These are phyloP conservation scores for Guyanaporus albipodus DNA, from an alignment of 768 basidiomycete genomes.

Conservation along the genomic window DNA sequence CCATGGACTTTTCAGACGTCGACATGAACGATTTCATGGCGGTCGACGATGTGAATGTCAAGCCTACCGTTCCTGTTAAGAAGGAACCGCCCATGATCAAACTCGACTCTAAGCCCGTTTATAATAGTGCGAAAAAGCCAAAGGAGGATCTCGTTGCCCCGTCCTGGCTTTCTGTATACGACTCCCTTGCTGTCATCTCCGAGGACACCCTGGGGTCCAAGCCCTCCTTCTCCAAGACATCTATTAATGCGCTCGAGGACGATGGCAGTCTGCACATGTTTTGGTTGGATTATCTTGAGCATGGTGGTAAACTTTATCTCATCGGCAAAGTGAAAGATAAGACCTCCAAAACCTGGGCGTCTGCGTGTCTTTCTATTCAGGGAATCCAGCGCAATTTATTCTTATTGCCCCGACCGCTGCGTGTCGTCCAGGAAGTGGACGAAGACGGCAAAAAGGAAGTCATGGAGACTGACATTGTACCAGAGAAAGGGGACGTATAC, in stretches of 20 bases:
- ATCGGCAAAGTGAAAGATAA: constrained; percentile 90
- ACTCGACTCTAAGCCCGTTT: constrained; percentile 15
- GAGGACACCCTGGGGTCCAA: constrained; percentile 55
- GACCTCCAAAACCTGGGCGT: constrained; percentile 59
- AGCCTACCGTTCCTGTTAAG: constrained; percentile 34
- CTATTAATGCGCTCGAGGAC: constrained; percentile 63
- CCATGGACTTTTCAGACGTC: constrained; percentile 52
- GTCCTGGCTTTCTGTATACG: constrained; percentile 72
- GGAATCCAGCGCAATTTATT: constrained; percentile 89
- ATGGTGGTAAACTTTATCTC: constrained; percentile 80
- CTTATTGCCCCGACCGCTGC: constrained; percentile 71
- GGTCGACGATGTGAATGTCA: constrained; percentile 51
- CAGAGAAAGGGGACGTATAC: constrained; percentile 68
- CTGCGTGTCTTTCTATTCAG: constrained; percentile 82
- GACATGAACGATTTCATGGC: constrained; percentile 56
- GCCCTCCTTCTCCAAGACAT: constrained; percentile 33
- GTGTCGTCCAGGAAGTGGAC: constrained; percentile 39
- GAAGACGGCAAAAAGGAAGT: constrained; percentile 34
- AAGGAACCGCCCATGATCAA: constrained; percentile 5
- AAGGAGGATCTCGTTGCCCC: constrained; percentile 50
- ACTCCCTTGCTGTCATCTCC: constrained; percentile 59
- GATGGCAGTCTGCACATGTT: constrained; percentile 89
- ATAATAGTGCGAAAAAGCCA: constrained; percentile 12
- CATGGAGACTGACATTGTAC: constrained; percentile 71
- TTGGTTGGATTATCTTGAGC: constrained; percentile 95